Conservation (phyloP, 2,329 filamentous ascomycete species). For the Arachnopeziza araneosa region DNA sequence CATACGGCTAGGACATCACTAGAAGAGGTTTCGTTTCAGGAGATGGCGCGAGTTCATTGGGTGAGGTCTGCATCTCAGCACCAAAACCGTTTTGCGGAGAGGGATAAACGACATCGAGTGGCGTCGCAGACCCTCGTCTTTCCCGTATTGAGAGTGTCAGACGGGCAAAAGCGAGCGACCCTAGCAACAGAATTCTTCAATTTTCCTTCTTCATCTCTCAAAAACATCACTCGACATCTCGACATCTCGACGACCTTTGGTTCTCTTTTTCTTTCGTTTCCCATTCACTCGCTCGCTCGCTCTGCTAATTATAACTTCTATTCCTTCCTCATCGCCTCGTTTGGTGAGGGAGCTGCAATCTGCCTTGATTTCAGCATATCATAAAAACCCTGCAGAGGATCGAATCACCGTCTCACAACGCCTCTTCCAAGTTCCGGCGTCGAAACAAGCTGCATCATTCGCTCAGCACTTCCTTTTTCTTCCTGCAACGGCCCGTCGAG, state of each 20-base stretch:
- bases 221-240: neutral
- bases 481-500: slow-evolving; percentile 5
- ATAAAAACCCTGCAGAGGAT: neutral
- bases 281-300: neutral
- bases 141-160: neutral
- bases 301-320: neutral
- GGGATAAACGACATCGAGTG: too few species aligned
- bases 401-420: neutral
- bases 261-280: neutral
- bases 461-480: neutral
- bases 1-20: too few species aligned
- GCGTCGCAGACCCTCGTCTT: neutral
- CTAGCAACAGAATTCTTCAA: neutral
- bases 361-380: neutral
- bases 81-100: too few species aligned
- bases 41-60: too few species aligned
- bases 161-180: neutral
- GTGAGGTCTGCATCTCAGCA: too few species aligned
- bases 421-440: neutral
- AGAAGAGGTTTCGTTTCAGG: too few species aligned
- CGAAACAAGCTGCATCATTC: neutral
- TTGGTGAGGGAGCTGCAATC: neutral
- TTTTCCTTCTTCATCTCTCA: neutral
- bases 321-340: neutral
- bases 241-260: neutral